Evolutionary conservation across 345 rosid genomes (phyloP), one percentile per base, ranked within the genome.

Genomic region (Brassica incana): DNA sequence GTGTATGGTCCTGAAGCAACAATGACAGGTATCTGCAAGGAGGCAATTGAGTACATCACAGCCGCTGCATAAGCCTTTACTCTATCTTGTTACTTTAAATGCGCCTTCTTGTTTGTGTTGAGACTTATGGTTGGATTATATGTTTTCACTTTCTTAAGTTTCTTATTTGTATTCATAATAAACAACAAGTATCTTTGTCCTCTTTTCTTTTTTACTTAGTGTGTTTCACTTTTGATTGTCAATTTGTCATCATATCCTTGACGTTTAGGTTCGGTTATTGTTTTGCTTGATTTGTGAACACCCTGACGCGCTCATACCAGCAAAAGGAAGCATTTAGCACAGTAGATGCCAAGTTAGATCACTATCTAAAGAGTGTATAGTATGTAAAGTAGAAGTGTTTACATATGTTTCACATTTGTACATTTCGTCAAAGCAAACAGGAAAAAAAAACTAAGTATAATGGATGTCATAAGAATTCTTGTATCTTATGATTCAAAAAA

Each of bases 1-100:
- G 98, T 94, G 77, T 94, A 92, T 71, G 96, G 97, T 10, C 98
- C 97, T 29, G 96, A 94, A 83, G 97, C 96, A 63, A 92, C 98
- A 9, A 94, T 94, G 98, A 94, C 98, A 7, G 93, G 97, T 15
- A 94, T 94, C 52, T 94, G 98, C 90, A 92, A 94, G 77, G 89
- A 92, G 80, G 98, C 98, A 65, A 94, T 92, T 6, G 88, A 94
- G 25, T 88, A 89, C 86, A 88, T 94, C 78, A 79, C 83, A 1
- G 94, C 84, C 5, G 87, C 91, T 30, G 97, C 97, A 38, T 94
- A 82, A 90, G 54, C 63, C 66, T 40, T 35, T 36, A 71, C 72
- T 78, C 67, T 48, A 48, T 69, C 14, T 0, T 0, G 71, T 52
- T 9, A 75, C 67, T 59, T 65, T 14, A 30, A 60, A 59, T 61